Evolutionary conservation across 495 filamentous ascomycete species (phyloP).

Genomic region (Letharia columbiana): DNA sequence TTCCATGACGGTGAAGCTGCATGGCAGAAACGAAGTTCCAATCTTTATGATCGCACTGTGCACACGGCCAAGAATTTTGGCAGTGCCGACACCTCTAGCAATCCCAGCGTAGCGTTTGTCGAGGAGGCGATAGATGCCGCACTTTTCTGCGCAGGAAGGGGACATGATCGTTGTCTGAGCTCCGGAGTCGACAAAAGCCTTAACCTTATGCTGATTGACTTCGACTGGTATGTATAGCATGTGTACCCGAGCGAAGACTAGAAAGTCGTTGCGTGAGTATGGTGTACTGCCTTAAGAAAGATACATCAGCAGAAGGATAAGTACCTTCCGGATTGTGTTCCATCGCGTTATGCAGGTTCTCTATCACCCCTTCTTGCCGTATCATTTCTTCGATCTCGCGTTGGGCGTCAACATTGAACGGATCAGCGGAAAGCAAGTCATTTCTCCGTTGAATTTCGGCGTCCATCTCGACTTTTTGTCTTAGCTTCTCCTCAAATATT

Average conservation of each 20-base stretch:
- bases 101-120: constrained; percentile 87
- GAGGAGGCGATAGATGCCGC: constrained; percentile 95
- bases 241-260: constrained; percentile 85
- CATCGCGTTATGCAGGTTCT: constrained; percentile 90
- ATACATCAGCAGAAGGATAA: constrained; percentile 19
- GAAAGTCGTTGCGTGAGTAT: constrained; percentile 24
- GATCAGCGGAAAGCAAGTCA: constrained; percentile 73
- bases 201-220: constrained; percentile 84
- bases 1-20: constrained; percentile 99
- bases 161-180: constrained; percentile 99
- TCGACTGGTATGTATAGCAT: constrained; percentile 96
- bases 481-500: constrained; percentile 53
- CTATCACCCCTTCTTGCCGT: constrained; percentile 81
- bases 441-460: constrained; percentile 73
- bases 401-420: constrained; percentile 85
- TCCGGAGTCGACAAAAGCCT: constrained; percentile 95
- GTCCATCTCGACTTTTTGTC: constrained; percentile 59
- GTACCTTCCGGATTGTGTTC: constrained; percentile 94
- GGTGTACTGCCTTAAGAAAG: background rate
- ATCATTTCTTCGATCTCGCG: constrained; percentile 95
- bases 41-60: constrained; percentile 92
- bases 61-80: constrained; percentile 87
- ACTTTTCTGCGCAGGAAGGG: constrained; percentile 76
- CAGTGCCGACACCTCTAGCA: constrained; percentile 87
- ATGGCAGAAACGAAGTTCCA: constrained; percentile 76